These are phyloP conservation scores for Botrytis elliptica DNA, from an alignment of 2,329 filamentous ascomycete genomes.

Conservation along the genomic window DNA sequence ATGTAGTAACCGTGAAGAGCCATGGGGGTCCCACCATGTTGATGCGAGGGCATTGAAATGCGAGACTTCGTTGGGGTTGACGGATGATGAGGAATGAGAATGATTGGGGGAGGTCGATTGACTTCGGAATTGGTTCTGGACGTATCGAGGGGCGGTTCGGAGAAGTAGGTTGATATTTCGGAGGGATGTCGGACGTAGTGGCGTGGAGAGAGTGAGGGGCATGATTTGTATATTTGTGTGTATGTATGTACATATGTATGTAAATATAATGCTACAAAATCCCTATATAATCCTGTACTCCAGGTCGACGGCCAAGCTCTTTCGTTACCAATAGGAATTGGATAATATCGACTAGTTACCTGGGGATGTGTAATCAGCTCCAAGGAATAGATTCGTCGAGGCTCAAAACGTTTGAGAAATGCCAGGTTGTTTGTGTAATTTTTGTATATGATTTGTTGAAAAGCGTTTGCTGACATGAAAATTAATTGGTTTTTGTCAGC, in stretches of 20 bases:
- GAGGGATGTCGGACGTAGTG: conserved; percentile 33
- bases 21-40: conserved; percentile 96
- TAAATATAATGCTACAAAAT: neutral
- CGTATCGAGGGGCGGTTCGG: conserved; percentile 35
- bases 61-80: conserved; percentile 84
- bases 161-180: conserved; percentile 38
- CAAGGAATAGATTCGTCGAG: neutral
- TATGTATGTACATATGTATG: neutral
- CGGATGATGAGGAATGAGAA: conserved; percentile 58
- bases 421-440: neutral
- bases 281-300: neutral
- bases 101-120: conserved; percentile 39
- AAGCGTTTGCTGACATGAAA: conserved; percentile 27
- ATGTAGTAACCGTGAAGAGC: conserved; percentile 86
- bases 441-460: conserved; percentile 11
- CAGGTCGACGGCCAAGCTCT: neutral
- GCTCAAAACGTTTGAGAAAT: neutral
- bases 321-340: neutral
- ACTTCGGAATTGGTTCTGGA: conserved; percentile 35
- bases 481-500: conserved; percentile 25
- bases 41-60: conserved; percentile 94
- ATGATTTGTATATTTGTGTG: conserved; percentile 10
- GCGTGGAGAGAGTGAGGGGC: conserved; percentile 21
- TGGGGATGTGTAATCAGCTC: neutral
- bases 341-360: neutral